Conservation (phyloP, 768 basidiomycete genomes). For the Terana coerulea region DNA sequence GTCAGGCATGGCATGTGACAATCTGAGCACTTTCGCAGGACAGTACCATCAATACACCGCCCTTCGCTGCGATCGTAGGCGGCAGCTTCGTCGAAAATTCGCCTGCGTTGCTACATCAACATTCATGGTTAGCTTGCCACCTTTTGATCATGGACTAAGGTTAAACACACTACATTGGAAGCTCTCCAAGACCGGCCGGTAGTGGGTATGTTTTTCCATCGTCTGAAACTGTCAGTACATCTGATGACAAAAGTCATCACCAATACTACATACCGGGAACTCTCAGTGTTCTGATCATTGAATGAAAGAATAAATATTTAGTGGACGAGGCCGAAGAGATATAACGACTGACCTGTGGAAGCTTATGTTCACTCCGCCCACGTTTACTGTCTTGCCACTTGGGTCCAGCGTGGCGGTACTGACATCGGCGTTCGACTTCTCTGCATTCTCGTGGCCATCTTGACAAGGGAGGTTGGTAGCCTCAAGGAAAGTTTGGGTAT, state of each 20-base stretch:
- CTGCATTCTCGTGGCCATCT: not conserved
- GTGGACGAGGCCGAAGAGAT: not conserved
- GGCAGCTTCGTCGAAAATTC: slow-evolving; percentile 17
- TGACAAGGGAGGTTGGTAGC: not conserved
- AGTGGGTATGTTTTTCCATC: slow-evolving; percentile 17
- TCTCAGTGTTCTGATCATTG: not conserved
- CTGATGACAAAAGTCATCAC: not conserved
- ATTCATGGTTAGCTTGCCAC: not conserved
- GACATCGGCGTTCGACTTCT: not conserved
- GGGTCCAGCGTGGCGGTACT: not conserved
- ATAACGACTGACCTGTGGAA: slow-evolving; percentile 3
- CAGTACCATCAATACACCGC: slow-evolving; percentile 27
- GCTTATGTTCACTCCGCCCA: slow-evolving; percentile 3
- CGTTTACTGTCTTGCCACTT: not conserved
- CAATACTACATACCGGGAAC: not conserved
- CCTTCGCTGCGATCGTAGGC: slow-evolving; percentile 17
- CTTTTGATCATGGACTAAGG: not conserved
- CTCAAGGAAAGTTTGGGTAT: not conserved
- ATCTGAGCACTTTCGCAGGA: slow-evolving; percentile 6
- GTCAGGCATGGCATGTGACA: not conserved
- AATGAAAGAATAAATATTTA: not conserved
- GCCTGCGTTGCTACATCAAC: slow-evolving; percentile 16
- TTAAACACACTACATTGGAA: slow-evolving; percentile 20
- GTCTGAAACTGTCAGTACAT: not conserved
- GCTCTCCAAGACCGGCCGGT: slow-evolving; percentile 23